Evolutionary conservation across 345 rosid species (phyloP).

Genomic region (Turnera subulata): DNA sequence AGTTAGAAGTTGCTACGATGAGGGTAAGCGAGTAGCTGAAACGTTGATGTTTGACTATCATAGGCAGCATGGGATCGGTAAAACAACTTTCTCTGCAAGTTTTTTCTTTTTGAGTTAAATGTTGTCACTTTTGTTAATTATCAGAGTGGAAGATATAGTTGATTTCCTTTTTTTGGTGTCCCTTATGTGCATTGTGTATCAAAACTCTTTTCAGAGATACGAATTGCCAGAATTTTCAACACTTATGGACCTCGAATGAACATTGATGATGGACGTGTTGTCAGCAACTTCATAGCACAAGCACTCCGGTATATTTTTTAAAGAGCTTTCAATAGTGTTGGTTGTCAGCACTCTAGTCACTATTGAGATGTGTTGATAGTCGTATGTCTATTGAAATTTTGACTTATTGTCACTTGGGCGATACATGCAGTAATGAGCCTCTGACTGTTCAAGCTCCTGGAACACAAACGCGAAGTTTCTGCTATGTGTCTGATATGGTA

Average conservation of each 20-base stretch:
- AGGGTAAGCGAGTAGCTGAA: constrained; percentile 93
- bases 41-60: constrained; percentile 96
- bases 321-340: background rate
- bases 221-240: constrained; percentile 91
- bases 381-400: background rate
- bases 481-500: constrained; percentile 97
- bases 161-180: no score
- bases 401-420: background rate
- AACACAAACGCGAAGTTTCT: constrained; percentile 96
- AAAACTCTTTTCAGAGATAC: constrained; percentile 42
- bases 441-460: constrained; percentile 93
- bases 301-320: constrained; percentile 59
- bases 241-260: constrained; percentile 98
- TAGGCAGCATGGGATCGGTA: constrained; percentile 93
- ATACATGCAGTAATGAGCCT: constrained; percentile 58
- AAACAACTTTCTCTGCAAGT: background rate
- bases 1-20: constrained; percentile 93
- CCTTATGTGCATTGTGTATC: no score
- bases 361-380: no score
- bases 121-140: no score
- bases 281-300: constrained; percentile 96
- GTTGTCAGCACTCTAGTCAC: no score
- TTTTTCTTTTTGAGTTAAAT: no score
- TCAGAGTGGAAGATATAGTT: no score
- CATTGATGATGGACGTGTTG: constrained; percentile 94